Evolutionary conservation across 2,329 filamentous ascomycete genomes (phyloP).

Genomic region (Curvularia eragrostidis): DNA sequence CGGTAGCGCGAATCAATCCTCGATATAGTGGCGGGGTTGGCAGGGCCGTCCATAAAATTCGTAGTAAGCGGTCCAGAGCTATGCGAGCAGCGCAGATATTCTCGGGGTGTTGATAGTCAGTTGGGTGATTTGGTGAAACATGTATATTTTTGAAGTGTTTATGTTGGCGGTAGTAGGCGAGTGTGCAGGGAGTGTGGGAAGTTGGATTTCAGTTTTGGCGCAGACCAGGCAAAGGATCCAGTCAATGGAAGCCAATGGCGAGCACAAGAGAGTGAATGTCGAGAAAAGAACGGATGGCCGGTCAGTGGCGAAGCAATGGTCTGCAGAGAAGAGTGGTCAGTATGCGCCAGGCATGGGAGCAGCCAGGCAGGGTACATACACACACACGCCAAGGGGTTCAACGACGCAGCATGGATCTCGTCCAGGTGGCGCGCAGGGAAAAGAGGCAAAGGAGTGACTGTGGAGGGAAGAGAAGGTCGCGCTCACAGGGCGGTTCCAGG

Average conservation of each 20-base stretch:
- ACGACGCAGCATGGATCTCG: slow-evolving; percentile 43
- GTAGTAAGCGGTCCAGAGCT: slow-evolving; percentile 1
- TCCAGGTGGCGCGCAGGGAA: slow-evolving; percentile 20
- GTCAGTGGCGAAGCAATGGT: slow-evolving; percentile 44
- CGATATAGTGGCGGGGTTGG: slow-evolving; percentile 32
- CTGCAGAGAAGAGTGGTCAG: slow-evolving; percentile 36
- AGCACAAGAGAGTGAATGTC: slow-evolving; percentile 38
- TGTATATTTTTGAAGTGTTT: slow-evolving; percentile 23
- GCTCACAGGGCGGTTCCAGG: background rate
- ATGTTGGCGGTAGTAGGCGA: background rate
- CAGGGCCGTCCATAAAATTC: slow-evolving; percentile 40
- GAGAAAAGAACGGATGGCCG: slow-evolving; percentile 54
- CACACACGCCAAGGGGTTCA: slow-evolving; percentile 43
- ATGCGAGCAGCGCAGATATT: slow-evolving; percentile 16
- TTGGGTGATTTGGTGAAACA: slow-evolving; percentile 30
- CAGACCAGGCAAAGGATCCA: slow-evolving; percentile 35
- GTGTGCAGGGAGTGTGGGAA: slow-evolving; percentile 22
- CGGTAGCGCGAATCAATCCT: slow-evolving; percentile 36
- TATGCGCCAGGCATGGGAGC: slow-evolving; percentile 22
- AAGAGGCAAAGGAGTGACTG: slow-evolving; percentile 3
- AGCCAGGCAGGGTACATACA: slow-evolving; percentile 11
- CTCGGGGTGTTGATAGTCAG: slow-evolving; percentile 31
- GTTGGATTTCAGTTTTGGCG: slow-evolving; percentile 27
- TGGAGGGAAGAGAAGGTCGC: background rate
- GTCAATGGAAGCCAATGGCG: slow-evolving; percentile 44